Conservation (phyloP, 768 basidiomycete genomes). For the Chalciporus pseudorubinellus region DNA sequence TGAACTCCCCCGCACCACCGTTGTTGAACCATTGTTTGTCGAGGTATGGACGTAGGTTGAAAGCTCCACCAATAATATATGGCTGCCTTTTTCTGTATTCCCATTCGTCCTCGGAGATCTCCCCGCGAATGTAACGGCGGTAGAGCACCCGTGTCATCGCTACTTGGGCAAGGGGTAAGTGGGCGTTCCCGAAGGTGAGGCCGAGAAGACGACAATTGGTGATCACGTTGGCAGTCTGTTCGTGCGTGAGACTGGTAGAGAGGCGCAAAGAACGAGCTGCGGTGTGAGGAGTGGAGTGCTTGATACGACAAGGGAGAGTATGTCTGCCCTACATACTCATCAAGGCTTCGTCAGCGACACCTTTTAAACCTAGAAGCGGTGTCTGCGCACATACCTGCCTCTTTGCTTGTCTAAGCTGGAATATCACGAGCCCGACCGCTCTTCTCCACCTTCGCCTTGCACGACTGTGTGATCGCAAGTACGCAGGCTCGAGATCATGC, state of each 20-base stretch:
- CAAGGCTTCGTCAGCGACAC: neutral
- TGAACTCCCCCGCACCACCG: constrained; percentile 47
- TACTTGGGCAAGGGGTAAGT: constrained; percentile 49
- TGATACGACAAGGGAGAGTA: constrained; percentile 46
- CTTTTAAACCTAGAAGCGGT: neutral
- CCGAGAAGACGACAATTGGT: constrained; percentile 39
- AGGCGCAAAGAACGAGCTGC: constrained; percentile 37
- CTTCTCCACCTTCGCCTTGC: constrained; percentile 45
- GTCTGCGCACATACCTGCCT: constrained; percentile 32
- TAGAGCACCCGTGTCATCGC: constrained; percentile 51
- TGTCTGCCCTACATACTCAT: constrained; percentile 49
- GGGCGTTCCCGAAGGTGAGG: constrained; percentile 52
- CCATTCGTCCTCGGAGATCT: constrained; percentile 54
- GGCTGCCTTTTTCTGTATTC: constrained; percentile 47
- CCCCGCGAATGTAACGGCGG: constrained; percentile 44
- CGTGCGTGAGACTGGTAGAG: constrained; percentile 24
- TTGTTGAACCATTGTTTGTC: constrained; percentile 43
- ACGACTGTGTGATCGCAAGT: constrained; percentile 26
- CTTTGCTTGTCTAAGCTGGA: constrained; percentile 31
- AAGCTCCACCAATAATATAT: constrained; percentile 46
- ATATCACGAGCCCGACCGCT: constrained; percentile 41
- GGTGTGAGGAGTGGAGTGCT: constrained; percentile 32
- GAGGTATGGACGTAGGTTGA: constrained; percentile 51
- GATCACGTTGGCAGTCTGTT: constrained; percentile 33
- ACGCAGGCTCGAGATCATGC: constrained; percentile 36